Evolutionary conservation across 2,329 filamentous ascomycete species (phyloP), one percentile per base, ranked within the genome.

Genomic region (Leptographium procerum): DNA sequence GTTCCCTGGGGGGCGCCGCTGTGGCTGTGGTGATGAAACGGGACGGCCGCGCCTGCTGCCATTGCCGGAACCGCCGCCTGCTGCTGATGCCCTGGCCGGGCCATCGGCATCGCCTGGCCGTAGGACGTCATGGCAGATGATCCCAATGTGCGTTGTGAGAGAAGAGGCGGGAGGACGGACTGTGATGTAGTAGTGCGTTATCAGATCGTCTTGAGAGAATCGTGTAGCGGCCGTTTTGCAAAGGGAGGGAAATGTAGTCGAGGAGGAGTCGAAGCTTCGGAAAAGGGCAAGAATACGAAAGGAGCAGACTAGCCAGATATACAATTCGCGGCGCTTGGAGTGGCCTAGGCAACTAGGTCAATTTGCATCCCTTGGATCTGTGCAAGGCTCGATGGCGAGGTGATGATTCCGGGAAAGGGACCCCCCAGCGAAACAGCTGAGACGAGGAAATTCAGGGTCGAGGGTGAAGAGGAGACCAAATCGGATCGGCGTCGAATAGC

Each of bases 1-100:
- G 92, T 97, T 65, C 94, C 94, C 57, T 85, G 82, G n/a, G 88
- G 84, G 8, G 58, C 61, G n/a, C 36, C 22, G 29, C 78, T 60
- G 43, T 55, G 52, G 19, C 29, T 31, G 56, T 74, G 70, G 24
- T 28, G 54, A 1, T 24, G 45, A 14, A 14, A 19, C 29, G 31
- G 5, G 24, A 33, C 70, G 59, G 69, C 71, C 43, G 68, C 67
- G 60, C 68, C 64, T 4, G 64, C 61, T 45, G 69, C 66, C 63
- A 69, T 68, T 47, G 57, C 57, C 51, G 53, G 56, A 47, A 28
- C 22, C 5, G 48, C 33, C 22, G 43, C 29, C 26, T 55, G 31
- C 45, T 48, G 56, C 16, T 40, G 28, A 33, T 61, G 59, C 5
- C 59, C 55, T 26, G 52, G 54, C 7, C 60, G 58, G 31, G 60